Base-by-base conservation (phyloP, 805 yeast genomes). In the Citeromyces matritensis region DNA sequence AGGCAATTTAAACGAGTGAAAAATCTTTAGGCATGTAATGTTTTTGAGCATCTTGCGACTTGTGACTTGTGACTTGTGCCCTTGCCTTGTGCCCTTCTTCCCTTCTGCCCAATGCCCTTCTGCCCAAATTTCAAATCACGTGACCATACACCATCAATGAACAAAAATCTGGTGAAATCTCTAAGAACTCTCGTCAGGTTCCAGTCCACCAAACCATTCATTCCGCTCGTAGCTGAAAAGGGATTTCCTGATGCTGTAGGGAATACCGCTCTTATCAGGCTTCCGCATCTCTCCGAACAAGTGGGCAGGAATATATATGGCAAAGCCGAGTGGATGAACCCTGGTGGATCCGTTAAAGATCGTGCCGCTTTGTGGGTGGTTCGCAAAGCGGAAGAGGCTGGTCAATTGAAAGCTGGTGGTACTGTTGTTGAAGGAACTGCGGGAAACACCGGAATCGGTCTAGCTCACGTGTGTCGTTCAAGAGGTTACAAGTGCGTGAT, bases 351-450 rank as follows among this genome's bases (percentile, higher is more conserved):
- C 8, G 86, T 84, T 34, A 84, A 84, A 48, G 95, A 84, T 51
- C 65, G 95, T 36, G 94, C 95, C 10, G 95, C 94, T 0, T 58
- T 79, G 24, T 82, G 58, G 45, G 63, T 84, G 39, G 60, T 84
- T 32, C 64, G 77, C 41, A 85, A 83, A 40, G 95, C 95, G 17
- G 95, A 84, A 48, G 48, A 51, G 24, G 60, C 60, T 37, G 84
- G 84, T 2, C 54, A 65, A 34, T 59, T 84, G 35, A 49, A 57
- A 35, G 70, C 84, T 4, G 91, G 93, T 6, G 94, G 91, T 23
- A 84, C 94, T 2, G 70, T 84, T 21, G 86, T 84, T 11, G 95
- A 84, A 53, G 94, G 94, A 6, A 83, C 95, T 9, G 95, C 95
- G 3, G 95, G 95, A 23, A 84, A 84, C 56, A 84, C 95, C n/a